Evolutionary conservation across 2,329 filamentous ascomycete genomes (phyloP).

Genomic region (Fusarium pseudograminearum): DNA sequence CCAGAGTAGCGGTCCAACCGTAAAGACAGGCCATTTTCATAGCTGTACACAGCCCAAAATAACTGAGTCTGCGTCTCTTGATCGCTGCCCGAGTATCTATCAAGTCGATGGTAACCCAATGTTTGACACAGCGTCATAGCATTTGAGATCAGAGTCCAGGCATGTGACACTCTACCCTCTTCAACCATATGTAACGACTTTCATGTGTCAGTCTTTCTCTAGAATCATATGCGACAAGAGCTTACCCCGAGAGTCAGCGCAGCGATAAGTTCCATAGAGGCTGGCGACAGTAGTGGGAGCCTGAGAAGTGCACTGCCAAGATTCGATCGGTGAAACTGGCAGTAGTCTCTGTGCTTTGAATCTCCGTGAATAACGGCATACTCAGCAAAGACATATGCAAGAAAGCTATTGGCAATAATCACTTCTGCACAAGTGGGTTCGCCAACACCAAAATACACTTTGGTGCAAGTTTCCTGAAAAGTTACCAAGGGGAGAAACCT

Average conservation of each 20-base stretch:
- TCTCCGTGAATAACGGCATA: constrained; percentile 45
- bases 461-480: constrained; percentile 51
- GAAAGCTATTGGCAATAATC: constrained; percentile 53
- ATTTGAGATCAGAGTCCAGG: constrained; percentile 54
- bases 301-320: constrained; percentile 43
- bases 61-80: constrained; percentile 16
- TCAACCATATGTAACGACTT: constrained; percentile 53
- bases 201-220: fast-evolving
- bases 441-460: constrained; percentile 54
- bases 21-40: constrained; percentile 54
- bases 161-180: constrained; percentile 47
- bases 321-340: constrained; percentile 46
- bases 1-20: constrained; percentile 52
- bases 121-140: constrained; percentile 52
- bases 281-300: constrained; percentile 50
- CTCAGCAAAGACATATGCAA: constrained; percentile 53
- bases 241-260: constrained; percentile 52
- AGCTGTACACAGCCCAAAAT: constrained; percentile 53
- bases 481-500: constrained; percentile 50
- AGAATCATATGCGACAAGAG: fast-evolving
- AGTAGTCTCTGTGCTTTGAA: constrained; percentile 42
- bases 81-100: not conserved
- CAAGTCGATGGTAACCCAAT: constrained; percentile 49
- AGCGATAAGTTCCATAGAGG: constrained; percentile 51
- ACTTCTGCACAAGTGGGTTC: constrained; percentile 51